These are phyloP conservation scores for Atractiella rhizophila DNA, from an alignment of 768 basidiomycete genomes.

Conservation along the genomic window DNA sequence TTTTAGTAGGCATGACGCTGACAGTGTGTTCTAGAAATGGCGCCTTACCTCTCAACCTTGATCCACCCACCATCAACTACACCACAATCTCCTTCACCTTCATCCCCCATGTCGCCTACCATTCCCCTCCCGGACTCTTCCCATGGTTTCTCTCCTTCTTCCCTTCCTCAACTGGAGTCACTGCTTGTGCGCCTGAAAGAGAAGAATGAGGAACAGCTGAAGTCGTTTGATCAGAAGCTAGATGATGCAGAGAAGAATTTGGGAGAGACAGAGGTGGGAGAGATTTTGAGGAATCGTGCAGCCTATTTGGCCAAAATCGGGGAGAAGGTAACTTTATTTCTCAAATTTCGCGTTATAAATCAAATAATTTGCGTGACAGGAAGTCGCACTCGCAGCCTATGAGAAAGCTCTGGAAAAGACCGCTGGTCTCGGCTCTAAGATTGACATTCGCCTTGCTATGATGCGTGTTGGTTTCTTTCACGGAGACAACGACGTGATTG, in stretches of 20 bases:
- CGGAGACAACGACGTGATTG: constrained; percentile 45
- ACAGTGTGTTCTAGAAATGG: constrained; percentile 40
- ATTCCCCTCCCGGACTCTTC: constrained; percentile 25
- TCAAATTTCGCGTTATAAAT: background rate
- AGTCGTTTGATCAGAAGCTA: constrained; percentile 47
- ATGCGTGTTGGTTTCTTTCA: constrained; percentile 80
- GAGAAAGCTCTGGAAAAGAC: constrained; percentile 69
- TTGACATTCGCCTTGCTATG: constrained; percentile 72
- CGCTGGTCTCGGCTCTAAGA: constrained; percentile 70
- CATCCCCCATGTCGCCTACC: too few relatives aligned
- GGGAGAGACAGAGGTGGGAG: constrained; percentile 79
- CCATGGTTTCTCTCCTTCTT: constrained; percentile 19
- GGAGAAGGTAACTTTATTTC: constrained; percentile 32
- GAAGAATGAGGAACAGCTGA: constrained; percentile 45
- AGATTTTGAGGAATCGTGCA: constrained; percentile 58
- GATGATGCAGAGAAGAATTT: constrained; percentile 69
- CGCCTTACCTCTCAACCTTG: constrained; percentile 34
- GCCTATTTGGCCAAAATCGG: constrained; percentile 71
- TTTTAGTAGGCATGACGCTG: too few relatives aligned
- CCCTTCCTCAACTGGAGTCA: constrained; percentile 27
- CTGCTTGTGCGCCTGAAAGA: too few relatives aligned
- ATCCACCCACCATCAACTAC: too few relatives aligned
- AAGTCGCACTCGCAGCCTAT: constrained; percentile 53
- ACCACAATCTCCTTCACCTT: too few relatives aligned
- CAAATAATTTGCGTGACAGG: constrained; percentile 26